phyloP scores from a whole-genome alignment of 306 rosid species.

The Glycine latifolia region DNA sequence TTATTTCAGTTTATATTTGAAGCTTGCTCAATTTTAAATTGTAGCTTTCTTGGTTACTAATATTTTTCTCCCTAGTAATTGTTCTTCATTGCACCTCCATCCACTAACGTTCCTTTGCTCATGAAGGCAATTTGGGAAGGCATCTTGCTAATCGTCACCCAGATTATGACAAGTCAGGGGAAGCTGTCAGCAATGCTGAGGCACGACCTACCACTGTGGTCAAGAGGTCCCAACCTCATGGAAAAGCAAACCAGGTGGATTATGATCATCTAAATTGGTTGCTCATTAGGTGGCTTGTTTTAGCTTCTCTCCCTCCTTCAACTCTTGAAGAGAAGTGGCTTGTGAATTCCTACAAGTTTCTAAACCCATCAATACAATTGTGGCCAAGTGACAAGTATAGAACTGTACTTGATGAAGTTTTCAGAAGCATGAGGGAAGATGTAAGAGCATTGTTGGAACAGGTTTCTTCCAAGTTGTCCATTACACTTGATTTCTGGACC shows the following conservation, averaged over 20 bases:
- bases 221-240: conserved; percentile 78
- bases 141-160: conserved; percentile 97
- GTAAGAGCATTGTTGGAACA: conserved; percentile 74
- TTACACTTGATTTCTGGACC: conserved; percentile 92
- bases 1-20: neutral
- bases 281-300: conserved; percentile 85
- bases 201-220: conserved; percentile 54
- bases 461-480: conserved; percentile 80
- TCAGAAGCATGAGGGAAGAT: conserved; percentile 87
- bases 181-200: conserved; percentile 56
- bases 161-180: conserved; percentile 87
- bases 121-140: conserved; percentile 90
- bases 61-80: neutral
- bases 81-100: too few relatives aligned
- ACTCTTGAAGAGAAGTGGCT: conserved; percentile 90
- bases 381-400: conserved; percentile 82
- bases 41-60: conserved; percentile 26
- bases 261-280: conserved; percentile 95
- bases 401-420: conserved; percentile 76
- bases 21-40: conserved; percentile 5
- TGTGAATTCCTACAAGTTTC: conserved; percentile 79
- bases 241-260: conserved; percentile 72
- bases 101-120: conserved; percentile 43
- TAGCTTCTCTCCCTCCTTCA: conserved; percentile 87
- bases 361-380: conserved; percentile 83